Percentiles rank a stretch among this genome's conserved stretches.
Conservation (phyloP, 768 basidiomycete genomes). For the Postia placenta region DNA sequence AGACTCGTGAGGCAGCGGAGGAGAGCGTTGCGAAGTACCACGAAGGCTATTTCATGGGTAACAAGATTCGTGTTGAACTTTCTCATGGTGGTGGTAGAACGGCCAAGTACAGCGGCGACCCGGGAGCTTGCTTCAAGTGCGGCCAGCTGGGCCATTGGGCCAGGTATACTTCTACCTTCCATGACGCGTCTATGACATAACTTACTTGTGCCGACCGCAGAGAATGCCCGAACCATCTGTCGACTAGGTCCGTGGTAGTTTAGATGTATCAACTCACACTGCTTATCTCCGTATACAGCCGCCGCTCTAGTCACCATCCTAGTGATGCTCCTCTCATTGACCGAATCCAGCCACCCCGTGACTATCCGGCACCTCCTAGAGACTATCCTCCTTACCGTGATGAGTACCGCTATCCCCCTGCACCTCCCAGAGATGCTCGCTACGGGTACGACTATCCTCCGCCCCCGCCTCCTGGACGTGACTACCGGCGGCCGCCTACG, state of each 20-base stretch:
- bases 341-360: slow-evolving; percentile 46
- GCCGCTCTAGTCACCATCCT: slow-evolving; percentile 27
- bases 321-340: slow-evolving; percentile 52
- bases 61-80: slow-evolving; percentile 83
- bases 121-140: slow-evolving; percentile 85
- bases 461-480: slow-evolving; percentile 42
- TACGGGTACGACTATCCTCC: slow-evolving; percentile 50
- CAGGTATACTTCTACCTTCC: slow-evolving; percentile 41
- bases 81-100: slow-evolving; percentile 81
- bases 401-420: slow-evolving; percentile 44
- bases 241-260: slow-evolving; percentile 48
- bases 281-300: too few relatives aligned
- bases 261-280: too few relatives aligned
- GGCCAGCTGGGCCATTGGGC: slow-evolving; percentile 88
- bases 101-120: slow-evolving; percentile 78
- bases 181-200: slow-evolving; percentile 2
- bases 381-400: slow-evolving; percentile 43
- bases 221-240: slow-evolving; percentile 60
- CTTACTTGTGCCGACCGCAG: slow-evolving; percentile 30
- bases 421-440: slow-evolving; percentile 46
- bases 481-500: slow-evolving; percentile 54
- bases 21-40: slow-evolving; percentile 85
- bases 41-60: slow-evolving; percentile 88
- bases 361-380: slow-evolving; percentile 42
- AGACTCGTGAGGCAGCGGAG: slow-evolving; percentile 72